A percentile compares a stretch with the other conserved stretches of the same genome.
Evolutionary conservation across 2,329 filamentous ascomycete genomes (phyloP).

Genomic region (Calonectria pseudoturangicola): DNA sequence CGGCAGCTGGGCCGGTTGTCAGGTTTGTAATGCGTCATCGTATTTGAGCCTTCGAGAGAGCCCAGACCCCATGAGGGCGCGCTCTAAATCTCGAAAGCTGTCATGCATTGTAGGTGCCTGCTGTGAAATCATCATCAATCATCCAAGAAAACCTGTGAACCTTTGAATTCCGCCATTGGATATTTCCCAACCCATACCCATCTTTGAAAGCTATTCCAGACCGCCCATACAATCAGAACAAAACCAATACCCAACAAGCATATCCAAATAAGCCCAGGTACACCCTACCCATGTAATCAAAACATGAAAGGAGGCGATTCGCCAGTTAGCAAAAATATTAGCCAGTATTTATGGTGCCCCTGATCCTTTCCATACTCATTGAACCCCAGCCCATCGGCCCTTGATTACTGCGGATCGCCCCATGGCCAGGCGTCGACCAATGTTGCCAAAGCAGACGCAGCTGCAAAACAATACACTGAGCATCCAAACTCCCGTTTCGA

Average conservation of each 20-base stretch:
- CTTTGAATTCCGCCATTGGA: slow-evolving; percentile 6
- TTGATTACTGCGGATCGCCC: slow-evolving; percentile 64
- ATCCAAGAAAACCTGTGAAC: slow-evolving; percentile 15
- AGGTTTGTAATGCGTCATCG: slow-evolving; percentile 38
- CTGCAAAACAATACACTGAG: slow-evolving; percentile 96
- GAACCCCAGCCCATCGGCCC: slow-evolving; percentile 68
- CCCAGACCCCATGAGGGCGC: neutral
- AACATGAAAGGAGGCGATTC: neutral
- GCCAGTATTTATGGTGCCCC: neutral
- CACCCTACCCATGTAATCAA: neutral
- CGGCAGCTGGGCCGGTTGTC: slow-evolving; percentile 28
- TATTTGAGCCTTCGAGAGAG: slow-evolving; percentile 40
- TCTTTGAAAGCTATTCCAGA: neutral
- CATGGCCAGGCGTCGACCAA: slow-evolving; percentile 86
- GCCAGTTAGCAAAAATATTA: neutral
- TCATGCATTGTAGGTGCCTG: slow-evolving; percentile 38
- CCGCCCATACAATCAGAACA: slow-evolving; percentile 8
- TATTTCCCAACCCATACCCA: slow-evolving; percentile 12
- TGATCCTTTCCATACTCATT: slow-evolving; percentile 50
- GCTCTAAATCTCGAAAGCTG: slow-evolving; percentile 40
- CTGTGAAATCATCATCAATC: slow-evolving; percentile 35
- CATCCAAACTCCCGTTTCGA: slow-evolving; percentile 90
- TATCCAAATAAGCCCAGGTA: slow-evolving; percentile 23
- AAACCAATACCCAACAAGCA: slow-evolving; percentile 14
- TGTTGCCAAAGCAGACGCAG: slow-evolving; percentile 96